A percentile compares a stretch with the other conserved stretches of the same genome.
Conservation (phyloP, 23 red algal species). For the Cyanidium caldarium region DNA sequence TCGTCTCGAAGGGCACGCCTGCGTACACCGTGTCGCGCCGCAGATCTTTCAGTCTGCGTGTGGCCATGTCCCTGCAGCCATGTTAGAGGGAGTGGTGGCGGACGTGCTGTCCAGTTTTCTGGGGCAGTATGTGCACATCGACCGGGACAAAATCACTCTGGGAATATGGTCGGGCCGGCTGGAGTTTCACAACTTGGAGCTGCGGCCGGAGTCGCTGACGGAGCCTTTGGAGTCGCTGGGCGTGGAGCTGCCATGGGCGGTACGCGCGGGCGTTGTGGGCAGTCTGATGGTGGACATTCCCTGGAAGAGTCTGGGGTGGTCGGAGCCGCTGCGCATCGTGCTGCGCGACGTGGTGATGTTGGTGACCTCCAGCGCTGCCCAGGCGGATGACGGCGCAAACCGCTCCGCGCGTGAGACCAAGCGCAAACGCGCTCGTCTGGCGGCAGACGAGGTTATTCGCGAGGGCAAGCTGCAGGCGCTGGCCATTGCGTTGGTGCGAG, state of each 20-base stretch:
- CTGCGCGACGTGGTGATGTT: conserved; percentile 45
- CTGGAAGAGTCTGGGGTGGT: conserved; percentile 64
- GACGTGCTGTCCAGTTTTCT: conserved; percentile 69
- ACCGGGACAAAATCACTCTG: conserved; percentile 40
- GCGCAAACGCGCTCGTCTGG: conserved; percentile 38
- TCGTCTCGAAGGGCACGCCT: too few relatives aligned
- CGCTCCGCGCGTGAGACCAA: conserved; percentile 19
- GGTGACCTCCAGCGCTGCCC: conserved; percentile 20
- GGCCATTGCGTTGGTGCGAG: conserved; percentile 5
- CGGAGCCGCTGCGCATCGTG: conserved; percentile 30
- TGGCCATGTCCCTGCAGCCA: too few relatives aligned
- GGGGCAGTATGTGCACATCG: conserved; percentile 88
- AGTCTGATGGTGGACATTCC: conserved; percentile 49
- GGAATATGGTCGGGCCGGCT: conserved; percentile 81
- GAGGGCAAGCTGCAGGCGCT: conserved; percentile 13
- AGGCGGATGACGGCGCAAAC: conserved; percentile 28
- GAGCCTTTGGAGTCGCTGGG: conserved; percentile 64
- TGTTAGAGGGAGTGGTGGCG: conserved; percentile 79
- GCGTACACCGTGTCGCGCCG: too few relatives aligned
- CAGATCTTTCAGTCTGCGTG: too few relatives aligned
- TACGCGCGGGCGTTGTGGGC: conserved; percentile 52
- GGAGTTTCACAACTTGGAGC: conserved; percentile 46
- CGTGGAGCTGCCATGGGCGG: conserved; percentile 32
- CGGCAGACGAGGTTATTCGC: conserved; percentile 57
- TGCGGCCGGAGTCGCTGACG: conserved; percentile 55